Percentiles rank a stretch among this genome's conserved stretches.
phyloP scores from a whole-genome alignment of 2,329 filamentous ascomycete species.

The Talaromyces sp. region DNA sequence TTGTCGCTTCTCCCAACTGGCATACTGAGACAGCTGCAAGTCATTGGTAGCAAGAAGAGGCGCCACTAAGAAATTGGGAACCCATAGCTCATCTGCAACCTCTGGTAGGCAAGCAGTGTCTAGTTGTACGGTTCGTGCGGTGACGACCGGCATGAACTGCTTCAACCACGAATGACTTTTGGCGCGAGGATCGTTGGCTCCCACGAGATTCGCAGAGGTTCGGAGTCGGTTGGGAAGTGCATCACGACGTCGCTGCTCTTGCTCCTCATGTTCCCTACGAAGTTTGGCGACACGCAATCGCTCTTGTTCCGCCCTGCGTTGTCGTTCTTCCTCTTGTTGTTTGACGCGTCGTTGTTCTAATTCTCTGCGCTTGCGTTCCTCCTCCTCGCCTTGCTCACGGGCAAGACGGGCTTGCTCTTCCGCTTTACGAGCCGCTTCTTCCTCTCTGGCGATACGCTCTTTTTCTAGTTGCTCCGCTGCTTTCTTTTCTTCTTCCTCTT shows the following conservation, averaged over 20 bases:
- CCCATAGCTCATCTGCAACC: slow-evolving; percentile 44
- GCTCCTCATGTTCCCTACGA: slow-evolving; percentile 44
- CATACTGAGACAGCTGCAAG: slow-evolving; percentile 47
- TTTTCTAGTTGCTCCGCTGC: slow-evolving; percentile 27
- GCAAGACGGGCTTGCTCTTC: slow-evolving; percentile 35
- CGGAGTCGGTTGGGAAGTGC: slow-evolving; percentile 46
- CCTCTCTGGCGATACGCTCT: slow-evolving; percentile 34
- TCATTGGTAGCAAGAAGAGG: slow-evolving; percentile 49
- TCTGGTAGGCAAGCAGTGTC: slow-evolving; percentile 37
- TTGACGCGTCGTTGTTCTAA: slow-evolving; percentile 42
- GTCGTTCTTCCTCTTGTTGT: slow-evolving; percentile 47
- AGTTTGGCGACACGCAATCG: slow-evolving; percentile 41
- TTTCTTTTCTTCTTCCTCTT: slow-evolving; percentile 23
- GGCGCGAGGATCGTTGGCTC: slow-evolving; percentile 41
- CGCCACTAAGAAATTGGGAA: slow-evolving; percentile 49
- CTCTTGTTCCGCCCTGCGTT: slow-evolving; percentile 42
- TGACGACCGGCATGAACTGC: slow-evolving; percentile 47
- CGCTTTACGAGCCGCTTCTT: slow-evolving; percentile 24
- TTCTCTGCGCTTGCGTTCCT: slow-evolving; percentile 41
- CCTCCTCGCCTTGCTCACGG: slow-evolving; percentile 42
- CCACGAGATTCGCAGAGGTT: slow-evolving; percentile 43
- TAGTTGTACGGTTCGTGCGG: slow-evolving; percentile 42
- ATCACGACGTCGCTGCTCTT: slow-evolving; percentile 45
- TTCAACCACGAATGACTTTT: slow-evolving; percentile 42
- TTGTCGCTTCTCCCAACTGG: slow-evolving; percentile 45